These are phyloP conservation scores for Lodderomyces pseudojiufengensis DNA, from an alignment of 1,139 yeast species.

Conservation along the genomic window DNA sequence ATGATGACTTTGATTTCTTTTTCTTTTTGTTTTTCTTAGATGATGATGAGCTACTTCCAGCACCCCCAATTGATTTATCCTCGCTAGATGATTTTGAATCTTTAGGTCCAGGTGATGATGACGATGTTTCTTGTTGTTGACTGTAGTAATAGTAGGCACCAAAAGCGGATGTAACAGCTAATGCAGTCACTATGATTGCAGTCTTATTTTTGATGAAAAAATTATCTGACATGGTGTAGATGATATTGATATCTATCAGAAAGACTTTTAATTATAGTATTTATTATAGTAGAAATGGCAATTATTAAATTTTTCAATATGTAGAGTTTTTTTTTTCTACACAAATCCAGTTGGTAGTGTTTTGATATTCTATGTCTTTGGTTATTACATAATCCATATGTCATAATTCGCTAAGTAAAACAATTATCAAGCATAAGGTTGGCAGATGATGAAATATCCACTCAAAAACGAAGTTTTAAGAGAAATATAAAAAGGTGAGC, in stretches of 20 bases:
- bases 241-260: not conserved
- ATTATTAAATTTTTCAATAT: not conserved
- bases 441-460: no score
- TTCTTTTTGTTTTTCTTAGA: slow-evolving; percentile 10
- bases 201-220: slow-evolving; percentile 57
- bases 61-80: not conserved
- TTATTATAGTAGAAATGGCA: slow-evolving; percentile 3
- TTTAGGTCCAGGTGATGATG: slow-evolving; percentile 3
- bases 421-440: no score
- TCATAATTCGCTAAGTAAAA: no score
- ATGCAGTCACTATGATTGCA: slow-evolving; percentile 56
- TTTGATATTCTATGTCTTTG: no score
- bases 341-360: not conserved
- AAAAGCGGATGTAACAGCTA: slow-evolving; percentile 60
- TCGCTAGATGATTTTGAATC: slow-evolving; percentile 3
- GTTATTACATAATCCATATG: no score
- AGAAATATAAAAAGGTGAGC: no score
- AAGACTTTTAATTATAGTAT: no score
- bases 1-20: slow-evolving; percentile 8
- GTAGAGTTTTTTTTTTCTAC: not conserved
- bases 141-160: slow-evolving; percentile 56
- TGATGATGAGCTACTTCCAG: slow-evolving; percentile 1
- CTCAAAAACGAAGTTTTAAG: no score
- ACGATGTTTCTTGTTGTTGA: slow-evolving; percentile 12
- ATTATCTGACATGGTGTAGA: slow-evolving; percentile 14